A percentile compares a stretch with the other conserved stretches of the same genome.
Evolutionary conservation across 371 early-diverging fungal genomes (phyloP).

Genomic region (Encephalitozoon hellem): DNA sequence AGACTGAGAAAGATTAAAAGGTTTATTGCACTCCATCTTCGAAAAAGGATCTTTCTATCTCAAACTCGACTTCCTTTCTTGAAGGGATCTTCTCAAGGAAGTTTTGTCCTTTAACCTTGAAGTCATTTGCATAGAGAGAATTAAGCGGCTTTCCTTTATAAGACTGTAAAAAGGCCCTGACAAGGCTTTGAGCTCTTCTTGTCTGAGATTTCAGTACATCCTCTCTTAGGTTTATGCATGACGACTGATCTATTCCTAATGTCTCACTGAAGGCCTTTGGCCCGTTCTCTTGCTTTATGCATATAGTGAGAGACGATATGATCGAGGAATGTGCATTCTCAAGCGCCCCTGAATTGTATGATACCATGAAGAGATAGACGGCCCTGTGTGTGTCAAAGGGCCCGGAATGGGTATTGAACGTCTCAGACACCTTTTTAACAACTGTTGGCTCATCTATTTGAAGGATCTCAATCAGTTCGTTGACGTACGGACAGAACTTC

Average conservation of each 20-base stretch:
- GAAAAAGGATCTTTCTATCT: constrained; percentile 26
- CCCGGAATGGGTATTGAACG: constrained; percentile 10
- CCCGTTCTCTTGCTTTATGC: constrained; percentile 35
- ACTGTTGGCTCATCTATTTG: constrained; percentile 38
- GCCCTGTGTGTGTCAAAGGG: constrained; percentile 37
- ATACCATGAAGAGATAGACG: constrained; percentile 26
- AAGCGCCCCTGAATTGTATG: constrained; percentile 39
- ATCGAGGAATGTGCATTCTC: constrained; percentile 29
- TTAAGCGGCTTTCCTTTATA: constrained; percentile 45
- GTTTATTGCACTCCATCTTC: neutral
- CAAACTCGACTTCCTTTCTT: constrained; percentile 14
- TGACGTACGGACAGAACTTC: neutral
- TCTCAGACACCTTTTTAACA: constrained; percentile 30
- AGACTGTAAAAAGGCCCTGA: constrained; percentile 29
- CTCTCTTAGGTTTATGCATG: constrained; percentile 10
- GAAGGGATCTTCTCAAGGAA: constrained; percentile 9
- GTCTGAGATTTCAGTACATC: constrained; percentile 27
- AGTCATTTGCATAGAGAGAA: constrained; percentile 29
- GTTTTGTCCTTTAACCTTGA: constrained; percentile 44
- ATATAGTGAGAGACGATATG: constrained; percentile 26
- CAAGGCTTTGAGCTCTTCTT: constrained; percentile 30
- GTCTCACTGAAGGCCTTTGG: constrained; percentile 30
- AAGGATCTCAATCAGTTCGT: constrained; percentile 37
- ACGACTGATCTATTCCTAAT: constrained; percentile 19
- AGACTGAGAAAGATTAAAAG: neutral